Evolutionary conservation across 345 rosid genomes (phyloP), one percentile per base, ranked within the genome.

Genomic region (Salix exigua): DNA sequence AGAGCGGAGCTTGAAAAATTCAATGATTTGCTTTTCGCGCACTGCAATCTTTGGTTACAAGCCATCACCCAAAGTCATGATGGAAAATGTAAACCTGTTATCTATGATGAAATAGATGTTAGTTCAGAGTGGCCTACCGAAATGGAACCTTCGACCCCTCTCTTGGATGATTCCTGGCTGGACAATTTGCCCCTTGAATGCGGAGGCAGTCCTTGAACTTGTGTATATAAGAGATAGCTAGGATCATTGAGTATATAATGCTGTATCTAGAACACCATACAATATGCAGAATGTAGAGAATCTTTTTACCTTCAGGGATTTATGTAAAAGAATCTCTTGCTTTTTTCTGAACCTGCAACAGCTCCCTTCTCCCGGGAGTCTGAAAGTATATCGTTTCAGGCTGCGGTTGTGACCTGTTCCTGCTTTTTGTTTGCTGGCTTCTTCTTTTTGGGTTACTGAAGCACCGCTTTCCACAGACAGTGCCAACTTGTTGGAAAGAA

Each of bases 1-100:
- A 65, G 42, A 35, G 66, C 30, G 6, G 83, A 80, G 73, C 68
- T 71, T 26, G 83, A 75, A 64, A 80, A 75, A 26, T 64, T 80
- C 42, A 80, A 71, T 42, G 79, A 75, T 75, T 75, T 80, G 79
- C 79, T 80, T n/a, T 80, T 80, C 58, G 79, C 66, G 48, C 83
- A 80, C 6, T 76, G 86, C 85, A 89, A 88, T 83, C 88, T 89
- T 62, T 85, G 91, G 91, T 62, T 88, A 77, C 84, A 79, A 63
- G 82, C 82, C 38, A 82, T 88, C 38, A 73, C 51, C 70, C 78
- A 62, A 35, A 81, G 84, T 68, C 75, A 82, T 73, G 81, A 75
- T 23, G 69, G 85, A 26, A 84, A 80, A 78, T 75, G 82, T 79
- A 86, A 81, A 79, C 88, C 90, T 33, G 46, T 89, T 26, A 12